Evolutionary conservation across 2,329 filamentous ascomycete genomes (phyloP), one percentile per base, ranked within the genome.

Genomic region (Epichloe gansuensis): DNA sequence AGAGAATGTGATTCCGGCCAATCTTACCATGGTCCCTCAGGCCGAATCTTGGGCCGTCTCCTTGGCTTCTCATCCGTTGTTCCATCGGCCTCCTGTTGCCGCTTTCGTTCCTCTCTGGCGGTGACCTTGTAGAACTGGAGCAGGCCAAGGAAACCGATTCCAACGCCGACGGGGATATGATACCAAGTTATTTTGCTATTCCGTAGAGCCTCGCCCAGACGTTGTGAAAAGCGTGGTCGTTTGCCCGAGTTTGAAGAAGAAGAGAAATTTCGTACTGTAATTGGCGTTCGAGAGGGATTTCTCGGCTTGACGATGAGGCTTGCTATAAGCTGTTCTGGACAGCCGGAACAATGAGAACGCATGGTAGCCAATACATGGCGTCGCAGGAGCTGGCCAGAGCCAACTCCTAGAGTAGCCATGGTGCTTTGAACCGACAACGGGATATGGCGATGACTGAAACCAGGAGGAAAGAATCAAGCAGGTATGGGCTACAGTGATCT

Each of bases 161-260:
- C 90, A 23, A 95, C 75, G 27, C 85, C 87, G 51, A 95, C 80
- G 23, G 90, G 90, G 59, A 96, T 95, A 46, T 87, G 87, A 68
- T 89, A 88, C 90, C 90, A 96, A 72, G 87, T 81, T 55, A 93
- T 76, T 66, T 74, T 79, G 57, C 71, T 74, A 58, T 74, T 74
- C 56, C 68, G 71, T 50, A 76, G 64, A 42, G 75, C 74, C 53
- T 70, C 70, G 27, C 74, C 69, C 52, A 80, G 68, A 31, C 74
- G 72, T 47, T 75, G 72, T 34, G 75, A 72, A 65, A 79, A 78
- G 53, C 70, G 70, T 39, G 70, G 73, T 56, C 72, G 66, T 55
- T 71, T 70, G 51, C 71, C 70, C 42, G 73, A 68, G 57, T 58
- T 59, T 53, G 64, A 66, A 38, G 67, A 31, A 31, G 31, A 31